A percentile compares a stretch with the other conserved stretches of the same genome.
phyloP scores from a whole-genome alignment of 148 eudicot genomes.

The Vaccinium macrocarpon region DNA sequence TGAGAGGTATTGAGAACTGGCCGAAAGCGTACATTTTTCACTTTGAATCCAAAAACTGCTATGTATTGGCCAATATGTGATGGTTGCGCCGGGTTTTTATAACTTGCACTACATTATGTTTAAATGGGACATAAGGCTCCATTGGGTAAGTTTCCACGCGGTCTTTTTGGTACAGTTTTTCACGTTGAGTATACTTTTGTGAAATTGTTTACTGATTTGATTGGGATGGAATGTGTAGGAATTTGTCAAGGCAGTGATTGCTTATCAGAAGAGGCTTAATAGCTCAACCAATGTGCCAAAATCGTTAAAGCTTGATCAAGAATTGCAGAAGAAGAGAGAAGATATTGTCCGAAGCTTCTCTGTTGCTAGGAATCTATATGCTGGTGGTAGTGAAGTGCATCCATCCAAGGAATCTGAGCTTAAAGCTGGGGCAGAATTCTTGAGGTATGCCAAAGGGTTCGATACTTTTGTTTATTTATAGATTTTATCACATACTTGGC shows the following conservation, averaged over 20 bases:
- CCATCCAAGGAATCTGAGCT: conserved; percentile 47
- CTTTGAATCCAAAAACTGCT: no score
- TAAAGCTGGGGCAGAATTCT: conserved; percentile 59
- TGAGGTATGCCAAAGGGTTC: conserved; percentile 35
- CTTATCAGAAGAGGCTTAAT: conserved; percentile 58
- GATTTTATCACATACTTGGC: not conserved
- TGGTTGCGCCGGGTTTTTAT: no score
- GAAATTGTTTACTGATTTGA: not conserved
- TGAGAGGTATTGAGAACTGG: no score
- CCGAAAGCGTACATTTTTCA: no score
- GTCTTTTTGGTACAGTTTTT: no score
- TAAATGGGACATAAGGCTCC: no score
- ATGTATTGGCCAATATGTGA: no score
- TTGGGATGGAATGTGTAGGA: no score
- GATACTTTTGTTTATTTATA: not conserved
- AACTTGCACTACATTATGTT: no score
- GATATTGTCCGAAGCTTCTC: conserved; percentile 58
- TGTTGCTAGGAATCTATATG: conserved; percentile 57
- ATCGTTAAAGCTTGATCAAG: conserved; percentile 43
- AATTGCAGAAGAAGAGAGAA: conserved; percentile 58
- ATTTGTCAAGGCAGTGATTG: conserved; percentile 72
- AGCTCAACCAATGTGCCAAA: conserved; percentile 34
- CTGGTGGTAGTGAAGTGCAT: conserved; percentile 22
- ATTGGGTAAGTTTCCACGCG: no score
- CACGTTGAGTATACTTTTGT: no score